Percentiles rank a stretch among this genome's conserved stretches.
Conservation (phyloP, 768 basidiomycete genomes). For the Strobilomyces confusus region DNA sequence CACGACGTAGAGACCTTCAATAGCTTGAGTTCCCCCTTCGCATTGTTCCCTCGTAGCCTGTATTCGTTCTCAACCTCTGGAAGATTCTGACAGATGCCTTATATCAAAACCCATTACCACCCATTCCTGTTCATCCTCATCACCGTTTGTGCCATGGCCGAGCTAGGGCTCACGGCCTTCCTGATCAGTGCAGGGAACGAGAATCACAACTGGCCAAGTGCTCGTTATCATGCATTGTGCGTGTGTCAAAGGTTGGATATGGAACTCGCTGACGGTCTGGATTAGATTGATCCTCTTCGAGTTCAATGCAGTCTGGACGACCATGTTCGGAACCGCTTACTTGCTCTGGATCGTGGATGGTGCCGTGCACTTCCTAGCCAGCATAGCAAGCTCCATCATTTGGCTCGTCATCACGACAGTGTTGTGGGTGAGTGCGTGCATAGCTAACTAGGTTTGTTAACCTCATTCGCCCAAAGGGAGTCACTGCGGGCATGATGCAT, state of each 20-base stretch:
- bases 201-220: slow-evolving; percentile 54
- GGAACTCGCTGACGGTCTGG: slow-evolving; percentile 3
- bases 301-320: slow-evolving; percentile 74
- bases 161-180: slow-evolving; percentile 72
- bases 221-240: slow-evolving; percentile 62
- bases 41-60: slow-evolving; percentile 12
- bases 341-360: slow-evolving; percentile 68
- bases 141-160: slow-evolving; percentile 61
- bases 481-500: slow-evolving; percentile 65
- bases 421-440: slow-evolving; percentile 54
- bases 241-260: slow-evolving; percentile 21
- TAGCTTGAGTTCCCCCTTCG: slow-evolving; percentile 8
- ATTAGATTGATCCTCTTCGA: slow-evolving; percentile 53
- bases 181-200: slow-evolving; percentile 68
- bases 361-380: slow-evolving; percentile 64
- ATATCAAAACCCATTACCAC: slow-evolving; percentile 52
- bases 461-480: slow-evolving; percentile 44
- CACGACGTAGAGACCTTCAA: slow-evolving; percentile 23
- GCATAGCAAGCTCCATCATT: slow-evolving; percentile 69
- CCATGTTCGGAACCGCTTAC: slow-evolving; percentile 64
- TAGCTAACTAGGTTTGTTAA: neutral
- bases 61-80: slow-evolving; percentile 6
- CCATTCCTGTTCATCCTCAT: slow-evolving; percentile 63
- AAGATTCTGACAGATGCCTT: slow-evolving; percentile 32
- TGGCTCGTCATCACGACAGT: slow-evolving; percentile 65